These are phyloP conservation scores for Coemansia sp. DNA, from an alignment of 192 early-diverging fungal genomes.

Conservation along the genomic window DNA sequence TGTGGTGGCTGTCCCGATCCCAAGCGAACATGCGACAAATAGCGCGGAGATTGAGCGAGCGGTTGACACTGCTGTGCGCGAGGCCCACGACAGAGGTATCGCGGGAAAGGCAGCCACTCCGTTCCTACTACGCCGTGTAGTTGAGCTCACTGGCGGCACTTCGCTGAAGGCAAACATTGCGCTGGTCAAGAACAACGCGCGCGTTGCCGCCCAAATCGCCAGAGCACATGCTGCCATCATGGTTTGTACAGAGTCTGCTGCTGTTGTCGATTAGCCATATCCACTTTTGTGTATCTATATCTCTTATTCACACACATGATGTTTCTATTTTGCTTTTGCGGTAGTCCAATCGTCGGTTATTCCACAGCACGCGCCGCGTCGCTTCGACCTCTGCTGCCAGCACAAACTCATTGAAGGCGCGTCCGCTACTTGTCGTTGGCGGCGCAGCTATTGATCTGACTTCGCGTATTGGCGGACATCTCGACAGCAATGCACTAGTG, in stretches of 20 bases:
- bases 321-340: not conserved
- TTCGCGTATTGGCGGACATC: constrained; percentile 11
- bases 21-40: constrained; percentile 61
- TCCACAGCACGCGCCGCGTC: not conserved
- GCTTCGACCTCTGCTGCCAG: not conserved
- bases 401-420: not conserved
- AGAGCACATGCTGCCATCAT: constrained; percentile 35
- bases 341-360: not conserved
- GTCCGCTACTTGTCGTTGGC: constrained; percentile 78
- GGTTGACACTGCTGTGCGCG: constrained; percentile 69
- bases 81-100: constrained; percentile 66
- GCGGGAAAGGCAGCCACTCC: constrained; percentile 90
- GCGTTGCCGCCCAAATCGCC: constrained; percentile 79
- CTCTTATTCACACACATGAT: not conserved
- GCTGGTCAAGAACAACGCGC: constrained; percentile 89
- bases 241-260: constrained; percentile 12
- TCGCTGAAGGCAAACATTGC: constrained; percentile 74
- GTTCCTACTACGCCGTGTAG: constrained; percentile 84
- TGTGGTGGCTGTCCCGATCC: constrained; percentile 90
- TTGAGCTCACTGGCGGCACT: constrained; percentile 78
- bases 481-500: constrained; percentile 5
- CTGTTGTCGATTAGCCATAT: not conserved
- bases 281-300: not conserved
- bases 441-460: constrained; percentile 85
- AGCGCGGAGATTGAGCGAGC: constrained; percentile 66